phyloP scores from a whole-genome alignment of 441 rosid species.

The Syzygium malaccense region DNA sequence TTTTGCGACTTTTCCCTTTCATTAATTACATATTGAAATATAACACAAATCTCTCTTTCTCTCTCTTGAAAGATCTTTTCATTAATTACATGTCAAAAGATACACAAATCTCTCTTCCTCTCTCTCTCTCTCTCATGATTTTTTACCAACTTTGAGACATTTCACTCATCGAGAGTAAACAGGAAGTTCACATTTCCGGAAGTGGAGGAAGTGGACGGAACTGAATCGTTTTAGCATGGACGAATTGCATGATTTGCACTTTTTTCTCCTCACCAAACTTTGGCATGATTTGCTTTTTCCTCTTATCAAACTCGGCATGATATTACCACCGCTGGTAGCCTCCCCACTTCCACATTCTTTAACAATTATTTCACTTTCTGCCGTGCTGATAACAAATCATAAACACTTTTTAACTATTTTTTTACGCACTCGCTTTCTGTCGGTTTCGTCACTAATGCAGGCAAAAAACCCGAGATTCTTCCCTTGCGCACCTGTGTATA shows the following conservation, averaged over 20 bases:
- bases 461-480: background rate
- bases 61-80: background rate
- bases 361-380: background rate
- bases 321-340: background rate
- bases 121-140: background rate
- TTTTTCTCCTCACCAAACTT: background rate
- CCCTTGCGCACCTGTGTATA: background rate
- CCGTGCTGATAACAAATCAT: background rate
- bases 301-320: background rate
- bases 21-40: fast-evolving
- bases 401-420: background rate
- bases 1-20: too few species aligned
- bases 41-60: too few species aligned
- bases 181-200: background rate
- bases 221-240: background rate
- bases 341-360: background rate
- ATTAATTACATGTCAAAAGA: background rate
- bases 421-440: background rate
- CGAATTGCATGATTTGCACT: background rate
- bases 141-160: background rate
- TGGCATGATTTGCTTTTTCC: background rate
- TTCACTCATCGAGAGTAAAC: background rate
- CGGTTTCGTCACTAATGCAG: background rate
- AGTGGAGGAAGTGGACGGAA: background rate
- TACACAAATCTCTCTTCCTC: background rate